Evolutionary conservation across 768 basidiomycete genomes (phyloP), one percentile per base, ranked within the genome.

Genomic region (Mycena olivaceomarginata): DNA sequence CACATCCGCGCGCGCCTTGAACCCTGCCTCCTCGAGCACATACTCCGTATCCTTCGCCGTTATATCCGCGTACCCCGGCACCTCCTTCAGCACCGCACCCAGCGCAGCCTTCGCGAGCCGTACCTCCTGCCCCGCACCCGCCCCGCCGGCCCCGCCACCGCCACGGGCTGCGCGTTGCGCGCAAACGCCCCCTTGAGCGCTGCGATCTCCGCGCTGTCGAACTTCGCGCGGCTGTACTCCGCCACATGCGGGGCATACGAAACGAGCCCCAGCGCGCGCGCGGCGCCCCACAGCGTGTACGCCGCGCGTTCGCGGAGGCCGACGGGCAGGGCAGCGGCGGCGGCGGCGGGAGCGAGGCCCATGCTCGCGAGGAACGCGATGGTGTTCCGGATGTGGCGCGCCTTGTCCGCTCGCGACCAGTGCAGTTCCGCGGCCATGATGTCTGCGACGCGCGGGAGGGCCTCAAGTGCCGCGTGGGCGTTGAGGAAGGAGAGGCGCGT

Each of bases 401-500:
- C 84, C 80, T 93, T 91, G 80, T 93, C 90, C 18, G 87, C 80
- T 39, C 85, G 84, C 75, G 90, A 89, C 98, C 98, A 99, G 15
- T 89, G 88, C 8, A 98, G 90, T 82, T 99, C 97, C 18, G 91
- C 91, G 6, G 92, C 91, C 97, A 99, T 98, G 84, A 98, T 95
- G 74, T 96, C 96, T 76, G 98, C 93, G 65, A 99, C 94, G 41
- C 91, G 90, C 4, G 98, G 97, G 67, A 99, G 92, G 0, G 94
- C 92, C 40, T 94, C 92, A 43, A 98, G 90, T 0, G 98, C 94
- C 1, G 95, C 95, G 74, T 94, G 94, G 0, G 93, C 94, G 84
- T 98, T 97, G 80, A 99, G 93, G 91, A 99, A 99, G 10, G 96
- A 94, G 40, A 99, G 90, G 20, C 98, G 94, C 12, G 95, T 95